A percentile compares a stretch with the other conserved stretches of the same genome.
Conservation (phyloP, 116 monocot genomes). For the Dioscorea cayenensis region DNA sequence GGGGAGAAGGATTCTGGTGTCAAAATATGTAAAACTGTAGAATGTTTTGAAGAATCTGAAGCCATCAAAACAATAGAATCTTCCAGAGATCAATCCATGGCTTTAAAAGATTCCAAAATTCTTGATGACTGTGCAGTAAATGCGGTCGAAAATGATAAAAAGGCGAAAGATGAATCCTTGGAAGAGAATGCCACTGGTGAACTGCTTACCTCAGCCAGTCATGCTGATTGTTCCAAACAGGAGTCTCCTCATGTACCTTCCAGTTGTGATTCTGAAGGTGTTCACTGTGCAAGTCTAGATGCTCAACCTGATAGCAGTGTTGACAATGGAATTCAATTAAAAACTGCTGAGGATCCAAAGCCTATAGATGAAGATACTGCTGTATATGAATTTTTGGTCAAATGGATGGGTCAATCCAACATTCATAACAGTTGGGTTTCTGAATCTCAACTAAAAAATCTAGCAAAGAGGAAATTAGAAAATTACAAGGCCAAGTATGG, state of each 20-base stretch:
- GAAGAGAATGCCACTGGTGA: slow-evolving; percentile 1
- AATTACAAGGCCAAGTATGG: slow-evolving; percentile 95
- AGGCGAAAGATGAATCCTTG: background rate
- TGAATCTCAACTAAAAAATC: slow-evolving; percentile 60
- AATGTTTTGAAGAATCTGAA: slow-evolving; percentile 7
- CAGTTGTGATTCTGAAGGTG: slow-evolving; percentile 9
- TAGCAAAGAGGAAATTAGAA: slow-evolving; percentile 90
- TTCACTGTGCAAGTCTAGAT: background rate
- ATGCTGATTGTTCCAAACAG: background rate
- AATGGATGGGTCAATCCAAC: slow-evolving; percentile 90
- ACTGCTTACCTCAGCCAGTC: slow-evolving; percentile 2
- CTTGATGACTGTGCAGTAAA: background rate
- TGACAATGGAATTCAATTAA: slow-evolving; percentile 14
- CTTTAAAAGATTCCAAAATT: slow-evolving; percentile 4
- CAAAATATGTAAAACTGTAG: slow-evolving; percentile 4
- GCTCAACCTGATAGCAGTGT: slow-evolving; percentile 12
- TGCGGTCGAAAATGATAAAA: slow-evolving; percentile 5
- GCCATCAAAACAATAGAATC: slow-evolving; percentile 4
- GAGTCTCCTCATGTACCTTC: slow-evolving; percentile 3
- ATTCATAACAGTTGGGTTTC: slow-evolving; percentile 93
- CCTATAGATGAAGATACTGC: slow-evolving; percentile 8
- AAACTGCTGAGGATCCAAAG: slow-evolving; percentile 5
- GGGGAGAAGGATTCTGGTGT: background rate
- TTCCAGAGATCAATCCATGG: slow-evolving; percentile 2
- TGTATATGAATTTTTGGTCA: slow-evolving; percentile 80